A percentile compares a stretch with the other conserved stretches of the same genome.
Conservation (phyloP, 345 rosid genomes). For the Moricandia moricandioides region DNA sequence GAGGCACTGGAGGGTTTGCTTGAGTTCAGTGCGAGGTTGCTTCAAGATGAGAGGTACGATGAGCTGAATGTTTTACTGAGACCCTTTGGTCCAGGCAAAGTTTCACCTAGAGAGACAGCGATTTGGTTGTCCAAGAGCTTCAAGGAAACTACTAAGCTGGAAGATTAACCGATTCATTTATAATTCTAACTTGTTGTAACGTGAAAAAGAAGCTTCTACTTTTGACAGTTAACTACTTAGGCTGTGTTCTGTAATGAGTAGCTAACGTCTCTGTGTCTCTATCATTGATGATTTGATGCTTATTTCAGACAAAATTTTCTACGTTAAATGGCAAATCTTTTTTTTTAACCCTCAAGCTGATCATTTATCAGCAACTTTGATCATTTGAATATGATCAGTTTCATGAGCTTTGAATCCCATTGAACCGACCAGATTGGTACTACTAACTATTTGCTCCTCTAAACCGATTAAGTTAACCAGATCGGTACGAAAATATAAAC, state of each 20-base stretch:
- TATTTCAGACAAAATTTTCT: neutral
- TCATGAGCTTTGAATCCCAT: too few species aligned
- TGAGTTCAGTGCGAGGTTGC: constrained; percentile 93
- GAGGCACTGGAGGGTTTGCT: constrained; percentile 99
- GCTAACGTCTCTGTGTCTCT: constrained; percentile 23
- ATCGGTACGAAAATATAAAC: neutral
- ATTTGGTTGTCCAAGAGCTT: constrained; percentile 99
- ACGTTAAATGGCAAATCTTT: too few species aligned
- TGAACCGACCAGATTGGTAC: too few species aligned
- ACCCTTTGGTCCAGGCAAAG: constrained; percentile 99
- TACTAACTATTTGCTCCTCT: too few species aligned
- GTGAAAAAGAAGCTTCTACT: constrained; percentile 15
- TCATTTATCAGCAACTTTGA: too few species aligned
- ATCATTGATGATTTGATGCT: neutral
- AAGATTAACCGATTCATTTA: constrained; percentile 33
- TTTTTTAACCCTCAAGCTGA: too few species aligned
- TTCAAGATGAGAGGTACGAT: constrained; percentile 84
- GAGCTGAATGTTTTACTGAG: constrained; percentile 88
- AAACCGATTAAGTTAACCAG: neutral
- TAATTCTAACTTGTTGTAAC: constrained; percentile 30
- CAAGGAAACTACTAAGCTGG: constrained; percentile 73
- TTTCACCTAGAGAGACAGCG: constrained; percentile 97
- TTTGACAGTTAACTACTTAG: constrained; percentile 31
- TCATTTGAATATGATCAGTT: too few species aligned
- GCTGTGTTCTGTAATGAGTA: constrained; percentile 31